Conservation (phyloP, 2,329 filamentous ascomycete species). For the Fusarium tjaetaba region DNA sequence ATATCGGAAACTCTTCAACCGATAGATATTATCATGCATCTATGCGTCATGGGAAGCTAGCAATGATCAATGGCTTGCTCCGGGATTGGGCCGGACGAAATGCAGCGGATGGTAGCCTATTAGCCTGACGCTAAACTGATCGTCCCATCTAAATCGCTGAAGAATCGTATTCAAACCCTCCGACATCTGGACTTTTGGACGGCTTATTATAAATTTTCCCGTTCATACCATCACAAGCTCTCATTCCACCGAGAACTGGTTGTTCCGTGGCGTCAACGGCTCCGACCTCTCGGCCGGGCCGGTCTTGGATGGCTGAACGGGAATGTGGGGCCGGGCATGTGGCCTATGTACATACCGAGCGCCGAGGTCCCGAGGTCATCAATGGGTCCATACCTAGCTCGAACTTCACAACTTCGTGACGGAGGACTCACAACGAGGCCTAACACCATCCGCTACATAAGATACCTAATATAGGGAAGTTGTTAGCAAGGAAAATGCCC, state of each 20-base stretch:
- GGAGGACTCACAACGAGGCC: not conserved
- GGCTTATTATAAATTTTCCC: not conserved
- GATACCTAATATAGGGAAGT: not conserved
- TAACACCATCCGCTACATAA: not conserved
- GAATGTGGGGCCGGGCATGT: slow-evolving; percentile 34
- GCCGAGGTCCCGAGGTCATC: slow-evolving; percentile 33
- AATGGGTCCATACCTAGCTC: not conserved
- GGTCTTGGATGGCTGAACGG: not conserved
- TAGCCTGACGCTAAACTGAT: slow-evolving; percentile 9
- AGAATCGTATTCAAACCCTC: slow-evolving; percentile 9
- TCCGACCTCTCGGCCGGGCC: slow-evolving; percentile 13
- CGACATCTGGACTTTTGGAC: not conserved
- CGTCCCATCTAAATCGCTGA: not conserved
- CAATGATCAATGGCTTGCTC: not conserved
- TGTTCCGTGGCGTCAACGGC: not conserved
- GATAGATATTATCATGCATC: not conserved
- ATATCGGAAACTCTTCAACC: not conserved
- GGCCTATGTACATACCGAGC: slow-evolving; percentile 1
- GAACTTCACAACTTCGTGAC: not conserved
- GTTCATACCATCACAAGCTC: not conserved
- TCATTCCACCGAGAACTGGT: not conserved
- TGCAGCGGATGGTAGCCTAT: not conserved
- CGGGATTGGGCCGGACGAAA: slow-evolving; percentile 18
- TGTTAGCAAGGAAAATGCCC: slow-evolving; percentile 60
- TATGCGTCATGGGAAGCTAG: slow-evolving; percentile 9